A percentile compares a stretch with the other conserved stretches of the same genome.
phyloP scores from a whole-genome alignment of 352 stramenopile species.

The Stephanocyclus meneghinianus region DNA sequence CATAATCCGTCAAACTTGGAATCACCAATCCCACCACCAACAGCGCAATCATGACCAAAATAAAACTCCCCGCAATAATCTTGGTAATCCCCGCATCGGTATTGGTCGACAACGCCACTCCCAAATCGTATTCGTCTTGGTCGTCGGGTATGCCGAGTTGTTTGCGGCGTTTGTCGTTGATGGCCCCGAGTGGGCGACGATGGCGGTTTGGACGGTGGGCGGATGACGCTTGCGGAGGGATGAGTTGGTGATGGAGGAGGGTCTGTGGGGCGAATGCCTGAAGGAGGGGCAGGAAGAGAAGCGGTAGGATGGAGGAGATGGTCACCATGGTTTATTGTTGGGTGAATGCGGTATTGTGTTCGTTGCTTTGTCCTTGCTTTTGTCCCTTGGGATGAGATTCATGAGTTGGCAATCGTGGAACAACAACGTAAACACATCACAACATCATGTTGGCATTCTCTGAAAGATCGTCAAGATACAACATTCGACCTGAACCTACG shows the following conservation, averaged over 20 bases:
- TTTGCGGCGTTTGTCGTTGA: constrained; percentile 36
- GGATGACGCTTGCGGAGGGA: background rate
- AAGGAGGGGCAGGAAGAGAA: background rate
- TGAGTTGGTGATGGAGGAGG: background rate
- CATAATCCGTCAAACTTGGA: constrained; percentile 77
- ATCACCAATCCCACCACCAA: constrained; percentile 74
- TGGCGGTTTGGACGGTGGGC: background rate
- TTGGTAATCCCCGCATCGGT: constrained; percentile 82
- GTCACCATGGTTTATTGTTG: background rate
- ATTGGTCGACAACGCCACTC: constrained; percentile 67
- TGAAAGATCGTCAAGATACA: too few relatives aligned
- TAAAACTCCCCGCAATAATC: constrained; percentile 79
- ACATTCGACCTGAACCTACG: too few relatives aligned
- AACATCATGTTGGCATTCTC: too few relatives aligned
- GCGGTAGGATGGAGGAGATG: background rate
- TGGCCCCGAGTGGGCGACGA: background rate
- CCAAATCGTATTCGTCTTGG: constrained; percentile 82
- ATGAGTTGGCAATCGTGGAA: too few relatives aligned
- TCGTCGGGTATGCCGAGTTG: constrained; percentile 78
- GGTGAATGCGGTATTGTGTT: too few relatives aligned
- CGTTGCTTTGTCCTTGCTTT: too few relatives aligned
- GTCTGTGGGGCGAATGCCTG: background rate
- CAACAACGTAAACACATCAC: too few relatives aligned
- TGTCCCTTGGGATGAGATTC: too few relatives aligned
- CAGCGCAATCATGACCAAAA: constrained; percentile 73